Percentiles rank a stretch among this genome's conserved stretches.
phyloP scores from a whole-genome alignment of 1,284 basidiomycete species.

The Flammula alnicola region DNA sequence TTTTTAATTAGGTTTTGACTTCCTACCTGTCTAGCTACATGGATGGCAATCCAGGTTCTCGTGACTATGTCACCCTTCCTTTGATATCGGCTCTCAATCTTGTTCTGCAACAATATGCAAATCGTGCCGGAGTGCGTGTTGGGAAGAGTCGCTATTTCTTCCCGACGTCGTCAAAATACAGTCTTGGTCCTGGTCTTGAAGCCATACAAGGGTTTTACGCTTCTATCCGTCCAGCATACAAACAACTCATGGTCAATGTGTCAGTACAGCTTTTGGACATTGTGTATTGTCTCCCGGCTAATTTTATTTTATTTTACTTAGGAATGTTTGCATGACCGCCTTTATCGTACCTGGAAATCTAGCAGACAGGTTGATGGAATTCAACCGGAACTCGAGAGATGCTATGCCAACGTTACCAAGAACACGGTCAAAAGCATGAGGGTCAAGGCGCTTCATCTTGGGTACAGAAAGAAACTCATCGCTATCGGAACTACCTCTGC shows the following conservation, averaged over 20 bases:
- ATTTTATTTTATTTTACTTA: conserved; percentile 22
- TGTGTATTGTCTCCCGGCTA: not conserved
- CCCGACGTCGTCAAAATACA: conserved; percentile 27
- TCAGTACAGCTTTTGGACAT: conserved; percentile 24
- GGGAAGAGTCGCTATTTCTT: conserved; percentile 72
- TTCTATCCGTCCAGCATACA: conserved; percentile 66
- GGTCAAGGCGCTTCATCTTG: conserved; percentile 60
- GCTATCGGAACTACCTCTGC: conserved; percentile 52
- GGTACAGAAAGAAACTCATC: conserved; percentile 55
- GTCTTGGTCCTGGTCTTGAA: conserved; percentile 54
- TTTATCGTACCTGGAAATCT: conserved; percentile 70
- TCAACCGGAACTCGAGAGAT: conserved; percentile 45
- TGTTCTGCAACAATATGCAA: conserved; percentile 61
- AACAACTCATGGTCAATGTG: conserved; percentile 75
- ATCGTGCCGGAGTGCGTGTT: conserved; percentile 57
- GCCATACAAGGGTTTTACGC: conserved; percentile 71
- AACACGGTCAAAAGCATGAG: conserved; percentile 57
- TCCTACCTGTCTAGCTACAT: conserved; percentile 51
- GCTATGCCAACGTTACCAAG: conserved; percentile 48
- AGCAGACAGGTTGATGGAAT: conserved; percentile 56
- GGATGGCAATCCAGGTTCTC: conserved; percentile 45
- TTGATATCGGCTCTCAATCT: conserved; percentile 68
- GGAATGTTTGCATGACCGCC: conserved; percentile 73
- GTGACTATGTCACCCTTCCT: conserved; percentile 54
- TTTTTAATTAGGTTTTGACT: not conserved